A percentile compares a stretch with the other conserved stretches of the same genome.
These are phyloP conservation scores for Pyricularia sp. DNA, from an alignment of 2,329 filamentous ascomycete species.

Conservation along the genomic window DNA sequence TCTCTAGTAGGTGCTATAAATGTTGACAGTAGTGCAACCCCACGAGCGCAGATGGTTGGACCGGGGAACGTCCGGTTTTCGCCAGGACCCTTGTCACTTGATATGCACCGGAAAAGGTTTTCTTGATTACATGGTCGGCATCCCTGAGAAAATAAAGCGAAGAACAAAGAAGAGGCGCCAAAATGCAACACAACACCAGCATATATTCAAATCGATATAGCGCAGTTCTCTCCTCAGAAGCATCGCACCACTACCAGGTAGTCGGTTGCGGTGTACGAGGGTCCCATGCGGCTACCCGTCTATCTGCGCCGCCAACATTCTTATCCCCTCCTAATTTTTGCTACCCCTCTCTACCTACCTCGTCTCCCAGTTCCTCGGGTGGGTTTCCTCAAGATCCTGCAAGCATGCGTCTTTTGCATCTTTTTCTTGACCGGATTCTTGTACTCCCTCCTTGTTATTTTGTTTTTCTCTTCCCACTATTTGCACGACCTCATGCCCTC, in stretches of 20 bases:
- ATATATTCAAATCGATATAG: neutral
- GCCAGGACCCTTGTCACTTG: neutral
- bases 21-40: neutral
- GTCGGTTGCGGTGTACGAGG: neutral
- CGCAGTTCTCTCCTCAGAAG: neutral
- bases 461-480: neutral
- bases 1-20: neutral
- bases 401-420: neutral
- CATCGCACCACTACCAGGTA: neutral
- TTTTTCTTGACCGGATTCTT: neutral
- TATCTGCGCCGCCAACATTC: neutral
- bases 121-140: neutral
- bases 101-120: neutral
- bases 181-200: neutral
- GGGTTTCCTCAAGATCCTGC: neutral
- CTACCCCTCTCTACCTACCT: neutral
- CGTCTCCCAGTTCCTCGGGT: neutral
- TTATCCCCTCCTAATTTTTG: neutral
- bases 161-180: neutral
- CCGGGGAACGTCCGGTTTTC: neutral
- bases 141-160: slow-evolving; percentile 5
- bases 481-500: neutral
- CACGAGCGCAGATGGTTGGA: neutral
- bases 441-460: neutral
- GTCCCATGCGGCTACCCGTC: neutral